Evolutionary conservation across 75 land plant species (phyloP), one percentile per base, ranked within the genome.

Genomic region (Pinus taeda): DNA sequence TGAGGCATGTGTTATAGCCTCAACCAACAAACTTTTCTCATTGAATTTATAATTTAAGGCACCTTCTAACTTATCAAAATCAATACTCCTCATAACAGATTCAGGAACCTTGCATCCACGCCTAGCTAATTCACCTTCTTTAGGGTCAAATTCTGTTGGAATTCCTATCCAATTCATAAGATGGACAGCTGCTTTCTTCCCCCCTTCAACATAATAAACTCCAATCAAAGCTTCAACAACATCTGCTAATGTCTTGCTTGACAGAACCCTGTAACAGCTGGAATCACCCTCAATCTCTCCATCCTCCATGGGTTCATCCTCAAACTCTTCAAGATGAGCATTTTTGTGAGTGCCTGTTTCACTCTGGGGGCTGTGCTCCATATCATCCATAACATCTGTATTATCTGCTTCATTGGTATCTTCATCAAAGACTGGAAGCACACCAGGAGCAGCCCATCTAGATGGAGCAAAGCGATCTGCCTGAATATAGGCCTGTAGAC

Each of bases 391-490:
- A 5, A 14, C 33, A 6, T 53, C 57, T 22, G 18, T 17, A 57
- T 57, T 56, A 57, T 90, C 90, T 39, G 78, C 75, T 64, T 96
- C 96, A 82, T 88, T 95, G 11, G 81, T 85, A 74, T 97, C 99
- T 75, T 97, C 99, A 78, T 95, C 98, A 86, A 91, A 97, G 12
- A 95, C 99, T 77, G 99, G 99, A 45, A 91, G 93, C 36, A 97
- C 99, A 5, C 99, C 99, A 58, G 99, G 99, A 78, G 99, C 98
- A 78, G 98, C 96, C 99, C 99, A 97, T 80, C 99, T 79, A 53
- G 97, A 91, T 70, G 99, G 99, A 36, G 98, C 94, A 89, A 97
- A 97, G 71, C 99, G 93, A 81, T 97, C 99, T 53, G 99, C 98
- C 81, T 97, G 99, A 66, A 97, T 97, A 73, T 91, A 97, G 71